phyloP scores from a whole-genome alignment of 345 rosid species.

The Aquilaria sinensis region DNA sequence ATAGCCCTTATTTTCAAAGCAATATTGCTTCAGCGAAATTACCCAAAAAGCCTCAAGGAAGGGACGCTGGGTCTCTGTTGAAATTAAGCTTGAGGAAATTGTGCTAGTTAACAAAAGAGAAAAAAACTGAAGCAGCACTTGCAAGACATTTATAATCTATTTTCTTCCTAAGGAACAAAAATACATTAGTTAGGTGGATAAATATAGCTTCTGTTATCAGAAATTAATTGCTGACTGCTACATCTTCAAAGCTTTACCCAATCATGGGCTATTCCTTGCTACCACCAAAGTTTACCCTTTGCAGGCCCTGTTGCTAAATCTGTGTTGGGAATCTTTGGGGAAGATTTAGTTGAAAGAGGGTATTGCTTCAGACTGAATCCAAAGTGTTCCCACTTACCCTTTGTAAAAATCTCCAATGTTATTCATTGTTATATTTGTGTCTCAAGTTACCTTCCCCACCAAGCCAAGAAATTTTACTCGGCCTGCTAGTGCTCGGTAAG shows the following conservation, averaged over 20 bases:
- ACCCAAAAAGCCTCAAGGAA: slow-evolving; percentile 12
- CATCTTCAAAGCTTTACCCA: slow-evolving; percentile 5
- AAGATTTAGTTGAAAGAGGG: slow-evolving; percentile 15
- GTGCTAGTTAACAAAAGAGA: slow-evolving; percentile 7
- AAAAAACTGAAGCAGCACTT: neutral
- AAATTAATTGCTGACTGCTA: slow-evolving; percentile 19
- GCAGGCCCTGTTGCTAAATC: slow-evolving; percentile 11
- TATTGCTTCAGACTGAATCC: slow-evolving; percentile 16
- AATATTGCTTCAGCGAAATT: slow-evolving; percentile 11
- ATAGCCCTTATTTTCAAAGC: slow-evolving; percentile 1
- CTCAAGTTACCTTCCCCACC: no score
- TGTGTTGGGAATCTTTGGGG: slow-evolving; percentile 17
- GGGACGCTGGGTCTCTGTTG: neutral
- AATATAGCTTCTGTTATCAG: slow-evolving; percentile 10
- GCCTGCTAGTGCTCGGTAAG: no score
- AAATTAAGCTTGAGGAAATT: neutral
- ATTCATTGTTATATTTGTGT: no score
- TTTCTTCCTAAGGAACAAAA: slow-evolving; percentile 12
- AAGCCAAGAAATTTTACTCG: no score
- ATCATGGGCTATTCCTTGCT: slow-evolving; percentile 16
- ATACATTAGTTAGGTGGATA: slow-evolving; percentile 1
- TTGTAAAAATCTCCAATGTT: neutral
- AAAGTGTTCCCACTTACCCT: neutral
- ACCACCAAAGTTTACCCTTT: slow-evolving; percentile 8
- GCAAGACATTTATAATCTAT: neutral